Conservation (phyloP, 2,329 filamentous ascomycete genomes). For the Aspergillus bombycis region DNA sequence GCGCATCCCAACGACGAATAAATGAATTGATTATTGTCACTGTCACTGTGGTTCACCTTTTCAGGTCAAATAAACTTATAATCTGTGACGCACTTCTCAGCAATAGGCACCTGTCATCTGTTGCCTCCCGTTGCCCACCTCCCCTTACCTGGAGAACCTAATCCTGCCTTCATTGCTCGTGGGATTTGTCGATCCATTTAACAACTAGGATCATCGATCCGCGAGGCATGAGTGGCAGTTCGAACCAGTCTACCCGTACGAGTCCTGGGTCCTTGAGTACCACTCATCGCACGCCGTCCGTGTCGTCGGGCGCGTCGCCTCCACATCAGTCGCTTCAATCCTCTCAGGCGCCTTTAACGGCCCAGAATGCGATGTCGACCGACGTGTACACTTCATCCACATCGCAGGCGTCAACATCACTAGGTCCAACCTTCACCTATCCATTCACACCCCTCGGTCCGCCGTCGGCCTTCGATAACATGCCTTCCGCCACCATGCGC, state of each 20-base stretch:
- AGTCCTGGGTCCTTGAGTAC: constrained; percentile 46
- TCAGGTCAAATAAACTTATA: constrained; percentile 1
- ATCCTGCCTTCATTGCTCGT: constrained; percentile 17
- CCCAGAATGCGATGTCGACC: constrained; percentile 49
- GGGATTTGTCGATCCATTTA: constrained; percentile 19
- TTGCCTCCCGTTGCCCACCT: constrained; percentile 19
- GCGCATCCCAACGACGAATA: constrained; percentile 13
- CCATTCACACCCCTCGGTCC: constrained; percentile 44
- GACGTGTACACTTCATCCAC: constrained; percentile 45
- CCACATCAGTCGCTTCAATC: constrained; percentile 37
- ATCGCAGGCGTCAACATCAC: constrained; percentile 40
- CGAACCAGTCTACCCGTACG: constrained; percentile 45
- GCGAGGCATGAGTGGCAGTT: constrained; percentile 47
- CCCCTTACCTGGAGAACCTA: constrained; percentile 19
- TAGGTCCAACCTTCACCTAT: constrained; percentile 40
- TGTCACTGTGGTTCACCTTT: constrained; percentile 10
- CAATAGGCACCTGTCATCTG: constrained; percentile 12
- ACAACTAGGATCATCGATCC: constrained; percentile 16
- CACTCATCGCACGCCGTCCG: constrained; percentile 42
- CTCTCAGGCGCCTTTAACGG: constrained; percentile 39
- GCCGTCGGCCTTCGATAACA: constrained; percentile 39
- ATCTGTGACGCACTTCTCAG: not conserved
- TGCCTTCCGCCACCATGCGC: constrained; percentile 37
- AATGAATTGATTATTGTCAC: constrained; percentile 12
- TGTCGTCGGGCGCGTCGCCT: constrained; percentile 45